Evolutionary conservation across 345 rosid genomes (phyloP), one percentile per base, ranked within the genome.

Genomic region (Gossypium australe): DNA sequence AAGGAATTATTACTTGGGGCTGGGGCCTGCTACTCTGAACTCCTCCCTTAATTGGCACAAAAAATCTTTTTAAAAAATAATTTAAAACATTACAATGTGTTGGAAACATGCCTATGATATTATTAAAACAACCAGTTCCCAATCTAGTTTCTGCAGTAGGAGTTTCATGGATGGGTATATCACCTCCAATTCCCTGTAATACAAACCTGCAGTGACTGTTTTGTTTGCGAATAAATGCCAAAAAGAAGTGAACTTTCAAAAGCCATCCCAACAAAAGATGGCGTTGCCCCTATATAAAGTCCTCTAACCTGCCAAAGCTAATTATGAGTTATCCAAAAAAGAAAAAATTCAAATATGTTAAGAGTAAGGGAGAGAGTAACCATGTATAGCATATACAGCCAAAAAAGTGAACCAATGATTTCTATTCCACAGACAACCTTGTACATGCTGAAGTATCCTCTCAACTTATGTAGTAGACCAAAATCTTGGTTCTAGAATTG

Each of bases 221-320:
- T 96, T 63, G 97, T 92, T 83, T 90, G 97, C n/a, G 95, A 96
- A 76, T 96, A 96, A 77, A 96, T 84, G 45, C 98, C 97, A 72
- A 96, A 96, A 74, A 89, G 82, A 78, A 96, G 89, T 20, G 99
- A 96, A 82, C 99, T 93, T 80, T 90, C 99, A 75, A 91, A 89
- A 51, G 97, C 91, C 92, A 96, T 72, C 58, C 99, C 99, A 70
- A 88, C 67, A 87, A 96, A 92, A 61, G 98, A 92, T 2, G 99
- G 88, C 41, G 95, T 89, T 65, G 93, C 97, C 70, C 98, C 99
- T 22, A 89, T 89, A 18, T 96, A 96, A 66, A 93, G 93, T 70
- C 98, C 98, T 87, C 79, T 90, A 17, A 96, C 89, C 97, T 90
- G 88, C 70, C 74, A 53, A 83, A 78, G 81, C 13, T 3, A 68